Evolutionary conservation across 306 rosid genomes (phyloP).

Genomic region (Citrullus mucosospermus): DNA sequence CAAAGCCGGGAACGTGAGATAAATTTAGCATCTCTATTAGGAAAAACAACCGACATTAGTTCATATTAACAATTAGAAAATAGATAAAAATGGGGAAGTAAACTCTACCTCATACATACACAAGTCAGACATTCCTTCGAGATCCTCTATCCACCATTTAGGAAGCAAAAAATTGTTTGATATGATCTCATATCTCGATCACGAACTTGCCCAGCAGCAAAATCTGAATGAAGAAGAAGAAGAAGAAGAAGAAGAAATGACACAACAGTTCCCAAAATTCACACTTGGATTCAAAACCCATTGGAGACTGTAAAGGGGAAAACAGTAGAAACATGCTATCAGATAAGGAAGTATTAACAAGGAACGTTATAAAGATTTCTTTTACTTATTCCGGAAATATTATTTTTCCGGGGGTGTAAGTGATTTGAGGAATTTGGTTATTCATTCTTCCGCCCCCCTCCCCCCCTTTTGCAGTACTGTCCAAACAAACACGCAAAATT

Average conservation of each 20-base stretch:
- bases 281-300: background rate
- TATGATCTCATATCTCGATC: slow-evolving; percentile 25
- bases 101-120: slow-evolving; percentile 42
- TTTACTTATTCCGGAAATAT: background rate
- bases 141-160: slow-evolving; percentile 44
- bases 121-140: slow-evolving; percentile 41
- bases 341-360: background rate
- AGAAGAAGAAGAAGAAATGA: background rate
- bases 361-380: background rate
- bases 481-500: background rate
- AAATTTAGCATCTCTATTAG: background rate
- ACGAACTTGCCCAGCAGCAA: slow-evolving; percentile 12
- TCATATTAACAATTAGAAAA: background rate
- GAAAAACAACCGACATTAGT: background rate
- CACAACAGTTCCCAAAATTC: background rate
- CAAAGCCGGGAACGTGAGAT: background rate
- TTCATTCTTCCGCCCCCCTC: background rate
- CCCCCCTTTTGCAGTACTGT: background rate
- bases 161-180: slow-evolving; percentile 23
- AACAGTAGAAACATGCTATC: background rate
- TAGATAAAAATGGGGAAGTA: background rate
- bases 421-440: background rate
- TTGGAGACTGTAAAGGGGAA: background rate
- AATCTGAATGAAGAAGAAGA: slow-evolving; percentile 16
- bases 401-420: no score